A percentile compares a stretch with the other conserved stretches of the same genome.
Evolutionary conservation across 2,329 filamentous ascomycete genomes (phyloP).

Genomic region (Ceratocystis smalleyi): DNA sequence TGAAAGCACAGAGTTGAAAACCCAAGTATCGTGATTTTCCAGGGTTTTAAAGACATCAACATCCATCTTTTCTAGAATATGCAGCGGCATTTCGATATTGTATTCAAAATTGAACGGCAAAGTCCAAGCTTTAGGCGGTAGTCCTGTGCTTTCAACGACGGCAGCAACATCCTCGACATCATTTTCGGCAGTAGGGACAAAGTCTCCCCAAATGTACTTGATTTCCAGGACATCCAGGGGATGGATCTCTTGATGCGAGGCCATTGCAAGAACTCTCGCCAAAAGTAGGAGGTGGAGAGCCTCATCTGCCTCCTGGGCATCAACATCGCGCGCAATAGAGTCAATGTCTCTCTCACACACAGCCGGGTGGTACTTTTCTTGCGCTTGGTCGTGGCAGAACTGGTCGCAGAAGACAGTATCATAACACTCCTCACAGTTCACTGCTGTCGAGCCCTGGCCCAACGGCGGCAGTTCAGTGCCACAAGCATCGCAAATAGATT

Average conservation of each 20-base stretch:
- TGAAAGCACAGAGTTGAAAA: slow-evolving; percentile 79
- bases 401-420: slow-evolving; percentile 53
- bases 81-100: slow-evolving; percentile 59
- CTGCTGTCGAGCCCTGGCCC: slow-evolving; percentile 17
- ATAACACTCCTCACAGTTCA: slow-evolving; percentile 44
- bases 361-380: slow-evolving; percentile 45
- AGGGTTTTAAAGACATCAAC: slow-evolving; percentile 53
- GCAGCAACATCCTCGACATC: slow-evolving; percentile 4
- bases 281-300: slow-evolving; percentile 49
- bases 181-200: slow-evolving; percentile 37
- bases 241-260: slow-evolving; percentile 42
- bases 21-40: slow-evolving; percentile 54
- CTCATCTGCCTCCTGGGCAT: slow-evolving; percentile 42
- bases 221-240: slow-evolving; percentile 49
- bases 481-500: slow-evolving; percentile 79
- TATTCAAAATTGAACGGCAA: slow-evolving; percentile 64
- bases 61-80: slow-evolving; percentile 72
- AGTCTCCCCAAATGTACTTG: slow-evolving; percentile 56
- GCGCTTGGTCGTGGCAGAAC: slow-evolving; percentile 42
- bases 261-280: slow-evolving; percentile 47
- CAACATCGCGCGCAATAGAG: slow-evolving; percentile 47
- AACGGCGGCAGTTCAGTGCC: slow-evolving; percentile 43
- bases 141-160: slow-evolving; percentile 9
- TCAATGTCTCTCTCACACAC: slow-evolving; percentile 53
- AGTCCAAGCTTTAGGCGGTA: slow-evolving; percentile 45